A percentile compares a stretch with the other conserved stretches of the same genome.
phyloP scores from a whole-genome alignment of 768 basidiomycete genomes.

The Cubamyces sp. region DNA sequence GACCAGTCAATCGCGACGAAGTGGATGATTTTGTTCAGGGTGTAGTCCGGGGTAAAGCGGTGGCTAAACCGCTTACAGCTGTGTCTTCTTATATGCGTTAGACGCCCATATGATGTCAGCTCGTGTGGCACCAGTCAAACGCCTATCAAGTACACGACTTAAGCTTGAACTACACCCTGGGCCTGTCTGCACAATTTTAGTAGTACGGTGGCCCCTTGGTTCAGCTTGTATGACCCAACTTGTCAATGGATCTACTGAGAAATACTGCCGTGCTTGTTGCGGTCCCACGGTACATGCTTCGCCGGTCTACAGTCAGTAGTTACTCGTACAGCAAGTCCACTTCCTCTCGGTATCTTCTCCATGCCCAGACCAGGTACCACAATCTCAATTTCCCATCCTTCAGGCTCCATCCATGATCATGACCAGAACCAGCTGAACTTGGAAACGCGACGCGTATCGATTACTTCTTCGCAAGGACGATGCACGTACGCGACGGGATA shows the following conservation, averaged over 20 bases:
- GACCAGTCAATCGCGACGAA: background rate
- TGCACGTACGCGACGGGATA: conserved; percentile 65
- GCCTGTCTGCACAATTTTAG: no score
- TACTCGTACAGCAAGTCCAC: background rate
- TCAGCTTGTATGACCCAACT: no score
- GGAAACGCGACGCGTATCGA: background rate
- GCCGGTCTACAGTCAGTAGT: background rate
- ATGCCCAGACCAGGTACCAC: no score
- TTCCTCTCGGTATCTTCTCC: background rate
- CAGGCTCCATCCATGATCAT: no score
- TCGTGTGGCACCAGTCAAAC: background rate
- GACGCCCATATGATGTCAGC: conserved; percentile 3
- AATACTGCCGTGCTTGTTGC: background rate
- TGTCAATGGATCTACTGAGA: no score
- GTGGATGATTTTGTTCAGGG: background rate
- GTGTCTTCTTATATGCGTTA: background rate
- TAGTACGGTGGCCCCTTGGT: no score
- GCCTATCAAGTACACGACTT: background rate
- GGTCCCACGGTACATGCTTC: background rate
- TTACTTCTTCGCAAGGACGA: conserved; percentile 59
- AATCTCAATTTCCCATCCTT: no score
- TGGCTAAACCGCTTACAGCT: background rate
- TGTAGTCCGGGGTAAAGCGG: background rate
- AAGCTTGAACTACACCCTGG: no score
- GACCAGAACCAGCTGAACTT: no score